phyloP scores from a whole-genome alignment of 352 stramenopile species.

The Globisporangium orthogonon region DNA sequence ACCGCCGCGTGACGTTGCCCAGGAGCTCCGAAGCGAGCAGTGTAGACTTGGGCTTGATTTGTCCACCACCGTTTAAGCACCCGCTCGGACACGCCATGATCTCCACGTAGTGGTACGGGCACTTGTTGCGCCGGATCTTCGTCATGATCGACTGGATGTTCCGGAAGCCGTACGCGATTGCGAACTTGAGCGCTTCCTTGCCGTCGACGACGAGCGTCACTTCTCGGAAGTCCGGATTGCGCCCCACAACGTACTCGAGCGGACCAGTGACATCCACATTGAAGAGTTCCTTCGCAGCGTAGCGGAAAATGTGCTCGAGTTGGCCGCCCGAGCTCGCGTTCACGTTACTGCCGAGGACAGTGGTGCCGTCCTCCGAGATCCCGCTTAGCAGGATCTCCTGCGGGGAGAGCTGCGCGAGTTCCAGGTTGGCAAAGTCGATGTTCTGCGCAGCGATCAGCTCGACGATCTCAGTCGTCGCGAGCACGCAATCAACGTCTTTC shows the following conservation, averaged over 20 bases:
- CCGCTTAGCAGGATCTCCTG: constrained; percentile 74
- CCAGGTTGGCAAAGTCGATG: constrained; percentile 61
- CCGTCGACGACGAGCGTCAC: constrained; percentile 67
- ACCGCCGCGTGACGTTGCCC: constrained; percentile 52
- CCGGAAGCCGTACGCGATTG: constrained; percentile 94
- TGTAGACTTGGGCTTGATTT: constrained; percentile 79
- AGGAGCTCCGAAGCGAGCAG: constrained; percentile 50
- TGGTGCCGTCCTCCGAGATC: constrained; percentile 42
- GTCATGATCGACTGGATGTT: constrained; percentile 96
- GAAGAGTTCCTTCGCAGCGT: constrained; percentile 87
- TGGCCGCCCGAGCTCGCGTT: constrained; percentile 85
- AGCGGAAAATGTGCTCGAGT: constrained; percentile 90
- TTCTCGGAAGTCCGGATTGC: constrained; percentile 89
- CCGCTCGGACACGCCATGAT: constrained; percentile 98
- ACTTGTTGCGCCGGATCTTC: constrained; percentile 87
- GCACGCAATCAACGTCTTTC: constrained; percentile 94
- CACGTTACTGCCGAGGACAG: constrained; percentile 50
- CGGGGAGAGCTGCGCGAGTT: constrained; percentile 48
- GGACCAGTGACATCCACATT: constrained; percentile 75
- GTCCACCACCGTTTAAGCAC: constrained; percentile 96
- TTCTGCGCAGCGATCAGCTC: constrained; percentile 53
- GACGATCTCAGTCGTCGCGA: constrained; percentile 83
- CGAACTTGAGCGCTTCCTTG: constrained; percentile 89
- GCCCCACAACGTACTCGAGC: constrained; percentile 80
- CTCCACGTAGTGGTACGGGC: constrained; percentile 95